Conservation (phyloP, 176 grass and related monocot genomes). For the Bolboschoenus planiculmis region DNA sequence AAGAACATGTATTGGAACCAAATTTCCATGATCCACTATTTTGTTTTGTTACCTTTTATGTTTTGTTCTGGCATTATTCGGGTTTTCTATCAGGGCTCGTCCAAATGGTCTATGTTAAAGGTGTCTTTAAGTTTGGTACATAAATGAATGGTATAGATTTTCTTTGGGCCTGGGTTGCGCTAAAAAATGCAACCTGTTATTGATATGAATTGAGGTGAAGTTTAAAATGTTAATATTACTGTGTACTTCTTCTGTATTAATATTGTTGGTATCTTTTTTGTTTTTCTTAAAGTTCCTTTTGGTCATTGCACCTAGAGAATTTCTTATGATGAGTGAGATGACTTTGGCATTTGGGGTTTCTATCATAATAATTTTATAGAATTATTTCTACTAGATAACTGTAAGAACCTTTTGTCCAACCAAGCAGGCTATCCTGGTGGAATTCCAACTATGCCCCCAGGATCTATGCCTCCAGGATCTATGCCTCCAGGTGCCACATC, state of each 20-base stretch:
- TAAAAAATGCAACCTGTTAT: neutral
- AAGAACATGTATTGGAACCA: neutral
- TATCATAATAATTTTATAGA: neutral
- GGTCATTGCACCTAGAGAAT: neutral
- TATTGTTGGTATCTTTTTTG: neutral
- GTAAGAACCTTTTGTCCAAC: neutral
- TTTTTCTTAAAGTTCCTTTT: neutral
- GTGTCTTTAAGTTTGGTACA: neutral
- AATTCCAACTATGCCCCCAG: conserved; percentile 12
- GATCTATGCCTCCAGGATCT: neutral
- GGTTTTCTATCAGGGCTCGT: no score
- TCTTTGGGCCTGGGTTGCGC: neutral
- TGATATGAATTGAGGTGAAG: neutral
- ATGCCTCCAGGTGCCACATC: neutral
- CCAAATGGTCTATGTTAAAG: neutral
- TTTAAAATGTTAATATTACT: neutral
- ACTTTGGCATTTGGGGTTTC: neutral
- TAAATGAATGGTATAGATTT: neutral
- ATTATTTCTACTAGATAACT: neutral
- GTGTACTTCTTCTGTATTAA: neutral
- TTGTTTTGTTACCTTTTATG: neutral
- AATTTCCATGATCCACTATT: neutral
- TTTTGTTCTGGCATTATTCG: neutral
- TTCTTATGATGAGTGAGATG: neutral
- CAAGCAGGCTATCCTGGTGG: neutral